These are phyloP conservation scores for Penicillium hordei DNA, from an alignment of 2,329 filamentous ascomycete genomes.

Conservation along the genomic window DNA sequence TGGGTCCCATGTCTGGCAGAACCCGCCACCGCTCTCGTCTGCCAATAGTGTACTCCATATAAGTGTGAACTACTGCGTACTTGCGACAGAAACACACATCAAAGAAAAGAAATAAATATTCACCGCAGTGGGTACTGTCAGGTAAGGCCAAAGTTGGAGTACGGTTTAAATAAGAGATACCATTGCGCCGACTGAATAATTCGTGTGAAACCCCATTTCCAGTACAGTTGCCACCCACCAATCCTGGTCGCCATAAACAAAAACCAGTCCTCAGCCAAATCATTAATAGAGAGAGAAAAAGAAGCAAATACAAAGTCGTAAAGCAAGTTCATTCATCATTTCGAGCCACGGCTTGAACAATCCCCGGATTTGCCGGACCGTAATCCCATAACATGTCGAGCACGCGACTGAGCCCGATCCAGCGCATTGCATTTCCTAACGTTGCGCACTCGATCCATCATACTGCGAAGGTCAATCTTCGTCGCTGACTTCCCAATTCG, in stretches of 20 bases:
- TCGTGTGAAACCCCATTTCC: slow-evolving; percentile 3
- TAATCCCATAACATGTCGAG: slow-evolving; percentile 31
- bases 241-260: slow-evolving; percentile 23
- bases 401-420: slow-evolving; percentile 37
- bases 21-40: slow-evolving; percentile 22
- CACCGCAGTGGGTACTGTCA: background rate
- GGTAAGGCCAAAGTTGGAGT: background rate
- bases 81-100: background rate
- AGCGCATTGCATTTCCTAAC: slow-evolving; percentile 31
- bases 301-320: slow-evolving; percentile 22
- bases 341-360: slow-evolving; percentile 3
- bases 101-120: background rate
- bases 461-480: slow-evolving; percentile 23
- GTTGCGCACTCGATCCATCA: slow-evolving; percentile 32
- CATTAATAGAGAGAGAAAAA: slow-evolving; percentile 14
- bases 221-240: slow-evolving; percentile 9
- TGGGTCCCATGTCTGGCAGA: slow-evolving; percentile 25
- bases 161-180: slow-evolving; percentile 9
- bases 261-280: slow-evolving; percentile 14
- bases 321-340: slow-evolving; percentile 6
- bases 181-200: slow-evolving; percentile 14
- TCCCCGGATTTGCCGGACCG: slow-evolving; percentile 14
- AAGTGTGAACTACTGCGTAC: background rate
- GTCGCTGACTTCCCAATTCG: slow-evolving; percentile 27
- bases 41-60: background rate